These are phyloP conservation scores for Corylus americana DNA, from an alignment of 306 rosid genomes.

Conservation along the genomic window DNA sequence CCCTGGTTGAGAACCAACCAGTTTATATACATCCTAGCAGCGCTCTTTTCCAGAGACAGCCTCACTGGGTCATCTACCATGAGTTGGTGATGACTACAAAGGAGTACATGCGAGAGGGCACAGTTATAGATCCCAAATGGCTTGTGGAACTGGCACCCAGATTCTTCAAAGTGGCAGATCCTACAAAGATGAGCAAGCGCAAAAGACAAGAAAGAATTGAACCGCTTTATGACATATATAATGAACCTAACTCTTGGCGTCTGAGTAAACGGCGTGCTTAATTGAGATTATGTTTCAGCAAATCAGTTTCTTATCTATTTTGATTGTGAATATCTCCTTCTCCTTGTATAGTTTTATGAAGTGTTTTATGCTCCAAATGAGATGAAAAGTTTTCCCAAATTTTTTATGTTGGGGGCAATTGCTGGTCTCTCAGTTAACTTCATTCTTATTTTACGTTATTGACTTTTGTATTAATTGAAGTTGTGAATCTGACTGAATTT, in stretches of 20 bases:
- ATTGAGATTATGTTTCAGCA: conserved; percentile 24
- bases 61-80: conserved; percentile 91
- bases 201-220: conserved; percentile 83
- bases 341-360: conserved; percentile 5
- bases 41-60: conserved; percentile 85
- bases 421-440: not conserved
- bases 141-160: conserved; percentile 88
- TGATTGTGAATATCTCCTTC: conserved; percentile 14
- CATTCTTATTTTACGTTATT: not conserved
- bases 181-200: conserved; percentile 78
- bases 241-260: conserved; percentile 94
- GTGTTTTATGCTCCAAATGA: not conserved
- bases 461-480: not conserved
- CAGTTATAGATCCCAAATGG: conserved; percentile 83
- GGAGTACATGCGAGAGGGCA: conserved; percentile 87
- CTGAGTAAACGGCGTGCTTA: conserved; percentile 82
- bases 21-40: conserved; percentile 85
- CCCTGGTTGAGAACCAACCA: conserved; percentile 83
- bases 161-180: conserved; percentile 78
- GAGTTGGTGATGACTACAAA: conserved; percentile 91
- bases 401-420: not conserved
- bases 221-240: conserved; percentile 83
- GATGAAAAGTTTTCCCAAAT: not conserved
- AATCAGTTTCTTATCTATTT: conserved; percentile 1
- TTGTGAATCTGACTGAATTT: not conserved